Evolutionary conservation across 306 rosid genomes (phyloP), one percentile per base, ranked within the genome.

Genomic region (Medicago ruthenica): DNA sequence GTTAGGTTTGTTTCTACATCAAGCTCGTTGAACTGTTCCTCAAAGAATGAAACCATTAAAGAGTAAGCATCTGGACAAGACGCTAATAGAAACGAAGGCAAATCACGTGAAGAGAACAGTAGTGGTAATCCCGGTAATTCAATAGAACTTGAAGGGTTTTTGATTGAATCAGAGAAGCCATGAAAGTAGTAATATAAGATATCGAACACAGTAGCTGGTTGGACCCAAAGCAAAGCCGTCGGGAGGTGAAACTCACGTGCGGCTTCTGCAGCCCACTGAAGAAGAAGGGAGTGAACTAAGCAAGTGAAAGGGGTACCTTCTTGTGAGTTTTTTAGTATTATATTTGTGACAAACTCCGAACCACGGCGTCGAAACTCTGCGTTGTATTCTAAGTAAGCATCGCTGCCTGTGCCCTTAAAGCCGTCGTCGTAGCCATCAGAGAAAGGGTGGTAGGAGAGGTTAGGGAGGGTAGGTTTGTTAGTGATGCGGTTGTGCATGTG

Each of bases 361-460:
- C 91, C 86, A 0, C 76, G 77, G 0, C 82, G 82, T 41, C 11
- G 70, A 22, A 85, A 8, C 57, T 87, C 83, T 0, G 72, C 60
- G 0, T 11, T 0, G 72, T 69, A 70, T 45, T 11, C 69, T 0
- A 13, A 2, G 18, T 3, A 0, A 6, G 16, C 67, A 0, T 60
- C 67, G 11, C 0, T 27, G 11, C 31, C 54, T 6, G 24, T 7
- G 11, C 9, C 4, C 8, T 20, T 48, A 57, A 48, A 47, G 2
- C 80, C 84, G 0, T 67, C 77, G 41, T 86, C 89, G 4, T 36
- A 76, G 70, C 87, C 93, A n/a, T 84, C 90, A 13, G 86, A 84
- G 78, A 83, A 78, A 12, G 73, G 60, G 21, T 39, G 45, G 4
- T 67, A 68, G 45, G 81, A 37, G 24, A 88, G 78, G 45, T 75